Conservation (phyloP, 169 alveolate species). For the Cryptosporidium ubiquitum region DNA sequence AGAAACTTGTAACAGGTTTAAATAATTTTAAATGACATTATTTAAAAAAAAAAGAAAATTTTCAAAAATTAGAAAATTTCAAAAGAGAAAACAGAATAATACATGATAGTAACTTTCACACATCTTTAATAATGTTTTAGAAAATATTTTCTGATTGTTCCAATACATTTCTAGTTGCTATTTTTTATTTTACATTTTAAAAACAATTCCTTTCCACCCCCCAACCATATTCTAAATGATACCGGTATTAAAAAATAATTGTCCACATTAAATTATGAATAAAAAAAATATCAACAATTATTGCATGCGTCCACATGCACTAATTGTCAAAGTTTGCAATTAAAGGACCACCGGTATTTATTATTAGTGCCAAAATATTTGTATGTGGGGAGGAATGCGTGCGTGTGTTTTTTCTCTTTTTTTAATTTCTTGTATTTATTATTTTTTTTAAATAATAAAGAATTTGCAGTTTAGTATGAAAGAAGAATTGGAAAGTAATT, state of each 20-base stretch:
- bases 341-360: neutral
- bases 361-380: neutral
- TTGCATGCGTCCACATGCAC: constrained; percentile 16
- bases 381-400: neutral
- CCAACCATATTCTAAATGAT: neutral
- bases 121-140: no score
- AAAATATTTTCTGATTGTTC: neutral
- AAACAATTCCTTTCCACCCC: neutral
- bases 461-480: no score
- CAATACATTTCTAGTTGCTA: no score
- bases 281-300: neutral
- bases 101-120: no score
- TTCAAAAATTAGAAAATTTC: no score
- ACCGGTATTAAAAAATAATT: neutral
- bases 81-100: neutral
- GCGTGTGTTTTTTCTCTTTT: neutral
- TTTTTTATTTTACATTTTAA: no score
- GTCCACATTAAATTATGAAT: neutral
- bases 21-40: no score
- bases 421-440: no score
- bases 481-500: no score
- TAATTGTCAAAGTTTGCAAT: neutral
- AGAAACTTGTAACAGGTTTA: neutral
- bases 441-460: neutral
- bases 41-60: no score